Evolutionary conservation across 306 rosid species (phyloP).

Genomic region (Begonia loranthoides): DNA sequence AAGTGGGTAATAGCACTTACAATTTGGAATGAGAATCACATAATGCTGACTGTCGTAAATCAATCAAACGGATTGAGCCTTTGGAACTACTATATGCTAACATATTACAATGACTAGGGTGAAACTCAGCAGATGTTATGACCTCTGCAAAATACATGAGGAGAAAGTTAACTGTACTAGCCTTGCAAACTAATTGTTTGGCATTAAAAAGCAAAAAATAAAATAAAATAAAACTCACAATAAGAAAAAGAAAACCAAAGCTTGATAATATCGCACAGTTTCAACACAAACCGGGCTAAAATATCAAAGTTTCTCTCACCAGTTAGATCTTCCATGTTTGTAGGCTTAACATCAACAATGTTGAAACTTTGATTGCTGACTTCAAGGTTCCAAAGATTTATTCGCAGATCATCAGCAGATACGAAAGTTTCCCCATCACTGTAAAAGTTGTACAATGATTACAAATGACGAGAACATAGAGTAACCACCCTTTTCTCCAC

Average conservation of each 20-base stretch:
- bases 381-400: slow-evolving; percentile 99
- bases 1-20: slow-evolving; percentile 25
- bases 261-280: too few relatives aligned
- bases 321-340: slow-evolving; percentile 98
- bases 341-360: slow-evolving; percentile 93
- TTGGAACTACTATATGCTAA: slow-evolving; percentile 97
- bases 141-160: slow-evolving; percentile 51
- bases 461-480: too few relatives aligned
- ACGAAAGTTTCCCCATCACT: slow-evolving; percentile 99
- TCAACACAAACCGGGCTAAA: too few relatives aligned
- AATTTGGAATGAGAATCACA: slow-evolving; percentile 90
- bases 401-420: slow-evolving; percentile 96
- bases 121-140: slow-evolving; percentile 97
- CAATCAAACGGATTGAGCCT: slow-evolving; percentile 93
- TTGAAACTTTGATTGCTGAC: slow-evolving; percentile 97
- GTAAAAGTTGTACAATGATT: slow-evolving; percentile 13
- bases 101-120: slow-evolving; percentile 84
- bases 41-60: slow-evolving; percentile 92
- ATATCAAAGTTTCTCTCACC: slow-evolving; percentile 25
- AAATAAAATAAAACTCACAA: too few relatives aligned
- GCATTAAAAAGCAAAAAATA: too few relatives aligned
- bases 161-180: too few relatives aligned
- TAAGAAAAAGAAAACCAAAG: too few relatives aligned
- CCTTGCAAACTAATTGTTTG: too few relatives aligned
- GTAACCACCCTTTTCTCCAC: too few relatives aligned